A percentile compares a stretch with the other conserved stretches of the same genome.
phyloP scores from a whole-genome alignment of 768 basidiomycete genomes.

The Suillus decipiens region DNA sequence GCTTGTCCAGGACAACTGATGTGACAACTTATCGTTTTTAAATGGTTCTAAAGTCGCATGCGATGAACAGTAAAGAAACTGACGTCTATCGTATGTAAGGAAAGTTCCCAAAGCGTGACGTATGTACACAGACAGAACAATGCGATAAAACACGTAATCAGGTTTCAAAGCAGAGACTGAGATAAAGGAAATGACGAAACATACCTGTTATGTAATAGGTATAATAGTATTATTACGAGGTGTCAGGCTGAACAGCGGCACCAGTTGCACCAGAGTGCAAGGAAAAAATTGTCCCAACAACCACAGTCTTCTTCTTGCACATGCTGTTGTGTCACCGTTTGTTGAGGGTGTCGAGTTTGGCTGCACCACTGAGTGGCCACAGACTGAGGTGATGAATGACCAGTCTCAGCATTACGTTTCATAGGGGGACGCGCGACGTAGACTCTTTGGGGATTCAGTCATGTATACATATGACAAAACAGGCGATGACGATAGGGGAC shows the following conservation, averaged over 20 bases:
- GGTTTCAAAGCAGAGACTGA: not conserved
- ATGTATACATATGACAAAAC: not conserved
- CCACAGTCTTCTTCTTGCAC: not conserved
- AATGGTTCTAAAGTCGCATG: not conserved
- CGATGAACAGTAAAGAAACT: not conserved
- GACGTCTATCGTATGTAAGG: not conserved
- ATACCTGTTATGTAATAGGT: not conserved
- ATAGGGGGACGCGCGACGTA: not conserved
- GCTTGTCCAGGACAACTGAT: not conserved
- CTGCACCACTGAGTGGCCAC: not conserved
- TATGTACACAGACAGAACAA: not conserved
- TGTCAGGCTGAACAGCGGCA: not conserved
- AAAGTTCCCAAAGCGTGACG: not conserved
- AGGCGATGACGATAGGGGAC: not conserved
- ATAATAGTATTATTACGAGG: not conserved
- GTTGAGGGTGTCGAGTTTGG: not conserved
- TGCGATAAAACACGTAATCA: not conserved
- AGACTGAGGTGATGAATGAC: not conserved
- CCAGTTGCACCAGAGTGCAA: not conserved
- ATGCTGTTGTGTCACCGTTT: not conserved
- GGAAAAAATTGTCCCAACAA: not conserved
- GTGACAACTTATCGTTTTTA: not conserved
- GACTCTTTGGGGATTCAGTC: not conserved
- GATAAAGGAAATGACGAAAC: not conserved
- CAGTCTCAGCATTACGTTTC: not conserved